A percentile compares a stretch with the other conserved stretches of the same genome.
Evolutionary conservation across 257 asterid species (phyloP).

Genomic region (Nicotiana tabacum): DNA sequence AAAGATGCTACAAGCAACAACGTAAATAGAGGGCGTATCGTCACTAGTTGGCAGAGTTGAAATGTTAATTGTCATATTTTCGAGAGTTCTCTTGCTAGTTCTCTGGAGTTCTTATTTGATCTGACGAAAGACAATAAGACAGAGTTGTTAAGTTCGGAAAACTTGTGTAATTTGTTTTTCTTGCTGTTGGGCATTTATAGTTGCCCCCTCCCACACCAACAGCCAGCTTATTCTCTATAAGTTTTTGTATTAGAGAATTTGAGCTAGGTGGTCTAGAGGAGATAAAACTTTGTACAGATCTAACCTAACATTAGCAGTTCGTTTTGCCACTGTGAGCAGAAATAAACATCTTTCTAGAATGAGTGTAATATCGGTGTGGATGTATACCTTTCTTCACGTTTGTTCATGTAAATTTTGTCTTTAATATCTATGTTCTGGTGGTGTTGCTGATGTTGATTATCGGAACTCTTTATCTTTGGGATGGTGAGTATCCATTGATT

Average conservation of each 20-base stretch:
- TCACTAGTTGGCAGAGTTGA: not conserved
- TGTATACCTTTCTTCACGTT: no score
- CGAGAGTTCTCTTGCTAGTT: not conserved
- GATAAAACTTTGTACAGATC: not conserved
- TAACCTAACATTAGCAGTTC: not conserved
- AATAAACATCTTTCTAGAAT: not conserved
- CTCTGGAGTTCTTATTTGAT: not conserved
- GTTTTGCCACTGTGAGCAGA: not conserved
- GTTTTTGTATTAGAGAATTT: conserved; percentile 22
- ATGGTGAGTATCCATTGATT: no score
- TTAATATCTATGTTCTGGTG: no score
- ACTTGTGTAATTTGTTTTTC: not conserved
- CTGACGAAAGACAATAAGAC: not conserved
- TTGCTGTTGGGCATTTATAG: not conserved
- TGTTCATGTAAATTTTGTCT: no score
- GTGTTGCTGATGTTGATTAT: no score
- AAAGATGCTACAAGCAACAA: not conserved
- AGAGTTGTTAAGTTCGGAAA: not conserved
- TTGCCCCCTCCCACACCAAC: not conserved
- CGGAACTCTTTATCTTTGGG: no score
- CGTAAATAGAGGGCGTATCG: not conserved
- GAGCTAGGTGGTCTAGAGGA: not conserved
- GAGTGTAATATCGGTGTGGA: not conserved
- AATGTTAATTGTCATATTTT: not conserved
- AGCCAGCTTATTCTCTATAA: conserved; percentile 20